Evolutionary conservation across 2,329 filamentous ascomycete species (phyloP).

Genomic region (Verticillium tricorpus): DNA sequence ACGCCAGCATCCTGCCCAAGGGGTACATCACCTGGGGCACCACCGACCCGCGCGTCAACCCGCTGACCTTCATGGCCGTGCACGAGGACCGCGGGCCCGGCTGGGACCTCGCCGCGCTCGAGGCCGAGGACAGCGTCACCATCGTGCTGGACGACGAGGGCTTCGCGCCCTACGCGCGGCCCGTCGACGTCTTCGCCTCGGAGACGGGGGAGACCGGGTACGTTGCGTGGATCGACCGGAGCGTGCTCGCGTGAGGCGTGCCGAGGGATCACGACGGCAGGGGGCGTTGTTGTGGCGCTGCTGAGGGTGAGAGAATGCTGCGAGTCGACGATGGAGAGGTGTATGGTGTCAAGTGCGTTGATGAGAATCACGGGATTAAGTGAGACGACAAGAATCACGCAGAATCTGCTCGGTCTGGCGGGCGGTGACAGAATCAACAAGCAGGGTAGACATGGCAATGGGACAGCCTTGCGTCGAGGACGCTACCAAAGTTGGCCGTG

Average conservation of each 20-base stretch:
- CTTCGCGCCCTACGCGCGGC: constrained; percentile 19
- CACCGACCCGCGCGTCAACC: constrained; percentile 32
- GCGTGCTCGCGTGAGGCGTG: constrained; percentile 4
- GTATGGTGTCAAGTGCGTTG: no score
- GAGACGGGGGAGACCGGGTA: constrained; percentile 6
- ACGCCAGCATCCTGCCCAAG: constrained; percentile 44
- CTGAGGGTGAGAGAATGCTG: no score
- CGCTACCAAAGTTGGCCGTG: no score
- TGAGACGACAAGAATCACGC: no score
- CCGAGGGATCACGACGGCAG: background rate
- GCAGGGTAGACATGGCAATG: no score
- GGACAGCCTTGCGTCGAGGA: no score
- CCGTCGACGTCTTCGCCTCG: constrained; percentile 9
- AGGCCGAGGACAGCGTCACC: constrained; percentile 30
- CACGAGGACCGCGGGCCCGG: constrained; percentile 48
- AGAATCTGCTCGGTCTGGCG: no score
- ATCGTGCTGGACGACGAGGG: constrained; percentile 36
- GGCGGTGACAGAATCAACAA: no score
- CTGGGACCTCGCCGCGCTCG: constrained; percentile 43
- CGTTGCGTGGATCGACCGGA: constrained; percentile 11
- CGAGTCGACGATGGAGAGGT: no score
- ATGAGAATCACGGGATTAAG: no score
- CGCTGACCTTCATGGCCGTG: constrained; percentile 51
- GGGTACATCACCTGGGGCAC: constrained; percentile 53
- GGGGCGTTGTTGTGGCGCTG: background rate